These are phyloP conservation scores for Papiliotrema fonsecae DNA, from an alignment of 1,284 basidiomycete genomes.

Conservation along the genomic window DNA sequence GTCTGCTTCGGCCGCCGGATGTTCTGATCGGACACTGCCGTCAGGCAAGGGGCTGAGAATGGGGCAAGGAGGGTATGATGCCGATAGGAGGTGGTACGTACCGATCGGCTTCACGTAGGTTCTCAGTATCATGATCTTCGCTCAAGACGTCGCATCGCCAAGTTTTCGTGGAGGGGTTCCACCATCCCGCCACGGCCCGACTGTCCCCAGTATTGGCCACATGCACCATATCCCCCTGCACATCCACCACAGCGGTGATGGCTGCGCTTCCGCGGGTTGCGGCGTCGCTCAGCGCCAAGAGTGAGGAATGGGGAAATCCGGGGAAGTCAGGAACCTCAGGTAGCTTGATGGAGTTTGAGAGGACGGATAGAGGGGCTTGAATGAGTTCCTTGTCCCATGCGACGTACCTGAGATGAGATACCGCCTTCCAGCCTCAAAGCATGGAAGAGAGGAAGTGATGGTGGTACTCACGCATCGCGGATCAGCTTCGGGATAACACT, in stretches of 20 bases:
- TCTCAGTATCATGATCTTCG: constrained; percentile 88
- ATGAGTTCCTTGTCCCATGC: constrained; percentile 1
- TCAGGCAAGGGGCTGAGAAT: no score
- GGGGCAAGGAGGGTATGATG: no score
- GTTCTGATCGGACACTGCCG: constrained; percentile 59
- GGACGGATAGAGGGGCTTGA: constrained; percentile 23
- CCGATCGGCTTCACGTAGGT: constrained; percentile 61
- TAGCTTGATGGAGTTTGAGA: constrained; percentile 11
- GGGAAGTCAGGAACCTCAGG: constrained; percentile 6
- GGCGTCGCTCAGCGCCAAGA: constrained; percentile 61
- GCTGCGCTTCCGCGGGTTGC: constrained; percentile 78
- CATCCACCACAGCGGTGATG: constrained; percentile 73
- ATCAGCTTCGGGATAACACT: neutral
- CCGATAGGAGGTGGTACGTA: no score
- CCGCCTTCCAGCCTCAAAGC: neutral
- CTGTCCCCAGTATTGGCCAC: constrained; percentile 87
- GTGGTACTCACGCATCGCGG: neutral
- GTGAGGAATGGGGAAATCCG: constrained; percentile 53
- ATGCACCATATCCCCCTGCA: constrained; percentile 67
- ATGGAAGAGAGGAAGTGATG: neutral
- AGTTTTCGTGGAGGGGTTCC: constrained; percentile 56
- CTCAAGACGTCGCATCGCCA: constrained; percentile 87
- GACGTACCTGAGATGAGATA: neutral
- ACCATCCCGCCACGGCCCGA: constrained; percentile 85
- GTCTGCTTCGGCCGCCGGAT: constrained; percentile 70